Evolutionary conservation across 805 yeast genomes (phyloP).

Genomic region (Metschnikowia baotianmanensis): DNA sequence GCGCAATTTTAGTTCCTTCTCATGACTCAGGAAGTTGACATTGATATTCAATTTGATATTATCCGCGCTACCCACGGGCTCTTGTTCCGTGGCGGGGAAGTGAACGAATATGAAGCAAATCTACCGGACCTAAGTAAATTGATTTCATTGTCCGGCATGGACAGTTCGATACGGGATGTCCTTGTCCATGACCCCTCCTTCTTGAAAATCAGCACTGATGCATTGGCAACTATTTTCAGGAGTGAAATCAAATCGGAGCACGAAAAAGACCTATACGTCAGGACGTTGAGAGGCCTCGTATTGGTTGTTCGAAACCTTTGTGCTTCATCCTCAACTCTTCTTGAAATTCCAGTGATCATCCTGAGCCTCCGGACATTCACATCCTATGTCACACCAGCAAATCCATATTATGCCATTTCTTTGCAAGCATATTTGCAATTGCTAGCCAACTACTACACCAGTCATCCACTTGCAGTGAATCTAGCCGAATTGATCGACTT

Average conservation of each 20-base stretch:
- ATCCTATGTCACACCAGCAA: not conserved
- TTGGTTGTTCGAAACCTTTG: conserved; percentile 50
- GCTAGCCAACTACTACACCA: conserved; percentile 14
- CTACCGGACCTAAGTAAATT: conserved; percentile 2
- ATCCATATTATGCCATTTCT: conserved; percentile 7
- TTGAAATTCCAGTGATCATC: conserved; percentile 8
- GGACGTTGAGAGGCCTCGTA: conserved; percentile 47
- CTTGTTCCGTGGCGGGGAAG: conserved; percentile 1
- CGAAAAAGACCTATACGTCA: conserved; percentile 14
- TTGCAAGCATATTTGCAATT: conserved; percentile 16
- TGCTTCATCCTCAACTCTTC: conserved; percentile 19
- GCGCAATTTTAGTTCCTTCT: too few relatives aligned
- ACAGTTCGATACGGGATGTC: not conserved
- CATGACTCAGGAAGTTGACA: too few relatives aligned
- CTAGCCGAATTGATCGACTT: conserved; percentile 3
- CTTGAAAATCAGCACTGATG: conserved; percentile 2
- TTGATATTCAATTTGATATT: too few relatives aligned
- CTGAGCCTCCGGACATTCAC: conserved; percentile 11
- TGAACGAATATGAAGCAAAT: not conserved
- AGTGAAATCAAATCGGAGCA: not conserved
- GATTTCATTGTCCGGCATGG: conserved; percentile 1
- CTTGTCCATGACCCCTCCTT: not conserved
- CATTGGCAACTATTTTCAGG: not conserved
- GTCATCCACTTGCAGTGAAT: not conserved
- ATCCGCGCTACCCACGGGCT: conserved; percentile 1